Evolutionary conservation across 78 protist genomes (phyloP), one percentile per base, ranked within the genome.

Genomic region (Monosiga brevicollis): DNA sequence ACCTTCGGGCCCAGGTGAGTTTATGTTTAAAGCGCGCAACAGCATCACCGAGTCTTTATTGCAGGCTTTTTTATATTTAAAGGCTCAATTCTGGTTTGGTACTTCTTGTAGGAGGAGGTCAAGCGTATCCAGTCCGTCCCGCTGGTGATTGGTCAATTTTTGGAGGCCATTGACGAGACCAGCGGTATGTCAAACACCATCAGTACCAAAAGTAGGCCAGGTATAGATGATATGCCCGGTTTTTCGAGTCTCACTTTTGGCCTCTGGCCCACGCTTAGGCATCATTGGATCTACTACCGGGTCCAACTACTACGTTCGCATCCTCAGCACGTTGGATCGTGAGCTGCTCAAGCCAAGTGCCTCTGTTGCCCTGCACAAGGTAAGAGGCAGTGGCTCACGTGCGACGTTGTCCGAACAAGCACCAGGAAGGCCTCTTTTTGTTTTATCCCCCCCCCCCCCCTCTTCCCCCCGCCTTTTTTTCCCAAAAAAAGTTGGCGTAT

Each of bases 41-140:
- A 77, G 20, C 34, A 6, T 77, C 80, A 77, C 20, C 1, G 20
- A 77, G 42, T 1, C 23, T n/a, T n/a, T n/a, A n/a, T n/a, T n/a
- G n/a, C n/a, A n/a, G n/a, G n/a, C n/a, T n/a, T n/a, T n/a, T n/a
- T n/a, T n/a, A n/a, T n/a, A n/a, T n/a, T n/a, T n/a, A n/a, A n/a
- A n/a, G n/a, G n/a, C n/a, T n/a, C n/a, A n/a, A n/a, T n/a, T n/a
- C n/a, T n/a, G n/a, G n/a, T n/a, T n/a, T n/a, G n/a, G n/a, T n/a
- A n/a, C n/a, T n/a, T n/a, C 29, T 6, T 49, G 62, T 15, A 49
- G 73, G 74, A 15, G 74, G 74, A 84, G 86, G 95, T 93, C 88
- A 97, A 96, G 88, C 92, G 98, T 42, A 97, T 97, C 83, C 98
- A 96, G 86, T 91, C 98, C 15, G 99, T 97, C 36, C 99, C 99